Evolutionary conservation across 2,329 filamentous ascomycete species (phyloP).

Genomic region (Penicillium crustosum): DNA sequence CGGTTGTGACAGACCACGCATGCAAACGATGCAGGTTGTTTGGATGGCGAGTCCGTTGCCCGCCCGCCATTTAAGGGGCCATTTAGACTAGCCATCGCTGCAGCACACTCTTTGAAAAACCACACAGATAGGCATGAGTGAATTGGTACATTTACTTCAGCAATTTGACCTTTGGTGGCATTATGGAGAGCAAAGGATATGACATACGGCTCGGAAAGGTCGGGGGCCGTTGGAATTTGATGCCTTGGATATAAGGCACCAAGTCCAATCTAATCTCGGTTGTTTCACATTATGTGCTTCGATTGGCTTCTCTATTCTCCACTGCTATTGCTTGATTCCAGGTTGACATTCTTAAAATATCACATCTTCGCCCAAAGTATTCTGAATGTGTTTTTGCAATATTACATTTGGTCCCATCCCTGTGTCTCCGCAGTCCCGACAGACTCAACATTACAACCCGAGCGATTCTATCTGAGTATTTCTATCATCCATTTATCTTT

Average conservation of each 20-base stretch:
- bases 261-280: background rate
- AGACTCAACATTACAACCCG: background rate
- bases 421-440: background rate
- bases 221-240: too few relatives aligned
- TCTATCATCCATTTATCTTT: background rate
- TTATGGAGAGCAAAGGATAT: background rate
- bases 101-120: background rate
- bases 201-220: background rate
- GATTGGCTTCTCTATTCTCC: background rate
- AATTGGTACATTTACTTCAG: background rate
- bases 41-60: constrained; percentile 22
- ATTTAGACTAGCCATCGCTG: constrained; percentile 3
- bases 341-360: background rate
- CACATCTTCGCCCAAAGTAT: background rate
- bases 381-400: background rate
- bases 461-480: background rate
- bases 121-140: background rate
- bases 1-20: constrained; percentile 42
- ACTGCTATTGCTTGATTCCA: background rate
- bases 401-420: background rate
- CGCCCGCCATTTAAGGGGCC: background rate
- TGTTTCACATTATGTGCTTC: background rate
- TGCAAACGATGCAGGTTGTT: constrained; percentile 20
- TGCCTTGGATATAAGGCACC: background rate
- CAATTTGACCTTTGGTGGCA: background rate